phyloP scores from a whole-genome alignment of 2,329 filamentous ascomycete species.

The Diaporthe eres region DNA sequence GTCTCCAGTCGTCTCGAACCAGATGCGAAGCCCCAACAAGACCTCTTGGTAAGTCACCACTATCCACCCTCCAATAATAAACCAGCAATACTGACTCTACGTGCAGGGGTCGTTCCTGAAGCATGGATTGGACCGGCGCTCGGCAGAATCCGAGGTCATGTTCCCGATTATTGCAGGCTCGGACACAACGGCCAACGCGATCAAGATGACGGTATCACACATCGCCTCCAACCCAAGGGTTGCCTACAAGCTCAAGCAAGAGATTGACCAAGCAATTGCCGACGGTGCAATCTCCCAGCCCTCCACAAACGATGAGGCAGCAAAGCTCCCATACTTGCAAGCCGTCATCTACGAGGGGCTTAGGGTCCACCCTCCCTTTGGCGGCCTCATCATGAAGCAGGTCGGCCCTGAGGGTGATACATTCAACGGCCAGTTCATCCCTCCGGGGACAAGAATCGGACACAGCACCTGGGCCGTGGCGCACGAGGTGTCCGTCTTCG shows the following conservation, averaged over 20 bases:
- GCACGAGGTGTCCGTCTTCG: conserved; percentile 41
- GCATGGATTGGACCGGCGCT: conserved; percentile 36
- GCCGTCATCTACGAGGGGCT: conserved; percentile 46
- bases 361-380: conserved; percentile 43
- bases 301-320: conserved; percentile 37
- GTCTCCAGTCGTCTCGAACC: conserved; percentile 27
- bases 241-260: conserved; percentile 28
- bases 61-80: neutral
- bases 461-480: conserved; percentile 43
- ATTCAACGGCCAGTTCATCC: conserved; percentile 41
- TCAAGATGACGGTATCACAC: conserved; percentile 42
- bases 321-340: conserved; percentile 44
- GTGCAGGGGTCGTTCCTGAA: conserved; percentile 34
- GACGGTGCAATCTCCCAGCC: conserved; percentile 29
- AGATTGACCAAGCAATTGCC: conserved; percentile 39
- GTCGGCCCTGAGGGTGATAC: conserved; percentile 41
- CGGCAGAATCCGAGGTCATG: conserved; percentile 40
- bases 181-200: conserved; percentile 44
- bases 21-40: conserved; percentile 36
- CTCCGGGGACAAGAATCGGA: conserved; percentile 42
- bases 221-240: conserved; percentile 39
- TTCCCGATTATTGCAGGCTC: conserved; percentile 45
- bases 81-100: neutral
- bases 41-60: conserved; percentile 28
- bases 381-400: conserved; percentile 40